These are phyloP conservation scores for Theileria parva DNA, from an alignment of 169 alveolate genomes.

Conservation along the genomic window DNA sequence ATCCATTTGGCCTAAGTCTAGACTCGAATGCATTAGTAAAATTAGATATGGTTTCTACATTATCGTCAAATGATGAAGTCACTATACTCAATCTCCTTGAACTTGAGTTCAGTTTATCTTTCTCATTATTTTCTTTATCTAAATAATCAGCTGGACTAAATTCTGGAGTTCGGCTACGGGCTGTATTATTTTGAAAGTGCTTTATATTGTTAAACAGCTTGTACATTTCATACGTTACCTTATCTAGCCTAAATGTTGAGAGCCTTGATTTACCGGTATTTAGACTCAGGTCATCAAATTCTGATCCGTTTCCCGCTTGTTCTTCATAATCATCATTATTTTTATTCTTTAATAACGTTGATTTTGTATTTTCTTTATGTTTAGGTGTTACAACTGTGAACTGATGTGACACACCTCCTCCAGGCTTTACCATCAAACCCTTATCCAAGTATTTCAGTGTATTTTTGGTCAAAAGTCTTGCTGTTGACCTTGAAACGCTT, in stretches of 20 bases:
- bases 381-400: conserved; percentile 3
- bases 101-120: neutral
- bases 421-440: neutral
- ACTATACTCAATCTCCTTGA: conserved; percentile 1
- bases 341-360: neutral
- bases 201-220: conserved; percentile 3
- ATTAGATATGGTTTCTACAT: neutral
- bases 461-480: conserved; percentile 12
- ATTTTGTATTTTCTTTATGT: neutral
- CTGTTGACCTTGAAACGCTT: conserved; percentile 19
- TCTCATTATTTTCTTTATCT: neutral
- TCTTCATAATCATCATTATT: neutral
- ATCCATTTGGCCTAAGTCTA: conserved; percentile 2
- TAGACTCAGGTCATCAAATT: neutral
- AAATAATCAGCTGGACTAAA: neutral
- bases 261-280: neutral
- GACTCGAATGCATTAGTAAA: conserved; percentile 3
- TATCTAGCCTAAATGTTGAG: conserved; percentile 1
- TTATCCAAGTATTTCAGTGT: conserved; percentile 12
- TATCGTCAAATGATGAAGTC: neutral
- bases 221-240: conserved; percentile 7
- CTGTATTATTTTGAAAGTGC: neutral
- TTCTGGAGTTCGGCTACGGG: neutral
- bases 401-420: conserved; percentile 9
- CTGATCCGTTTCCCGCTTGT: neutral